Conservation (phyloP, 2,329 filamentous ascomycete species). For the Stromatinia cepivora region DNA sequence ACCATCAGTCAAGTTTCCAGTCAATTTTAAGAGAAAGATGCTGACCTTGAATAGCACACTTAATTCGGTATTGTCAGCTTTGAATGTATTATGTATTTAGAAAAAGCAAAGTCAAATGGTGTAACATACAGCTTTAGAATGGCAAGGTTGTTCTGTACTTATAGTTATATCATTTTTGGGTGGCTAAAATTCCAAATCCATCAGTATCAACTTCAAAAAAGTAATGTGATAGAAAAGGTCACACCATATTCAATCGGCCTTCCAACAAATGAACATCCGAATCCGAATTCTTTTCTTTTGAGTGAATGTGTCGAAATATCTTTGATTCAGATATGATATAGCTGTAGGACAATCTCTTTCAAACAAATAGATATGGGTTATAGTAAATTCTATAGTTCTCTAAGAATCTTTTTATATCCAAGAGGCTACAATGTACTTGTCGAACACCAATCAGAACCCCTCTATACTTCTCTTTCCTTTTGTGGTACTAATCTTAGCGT, state of each 20-base stretch:
- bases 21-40: not conserved
- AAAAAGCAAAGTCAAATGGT: not conserved
- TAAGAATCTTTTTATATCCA: not conserved
- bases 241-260: conserved; percentile 18
- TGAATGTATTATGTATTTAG: not conserved
- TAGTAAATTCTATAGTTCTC: not conserved
- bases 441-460: not conserved
- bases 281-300: not conserved
- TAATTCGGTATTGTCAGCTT: conserved; percentile 13
- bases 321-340: not conserved
- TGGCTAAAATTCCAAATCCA: conserved; percentile 40
- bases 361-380: not conserved
- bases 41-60: conserved; percentile 90
- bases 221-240: not conserved
- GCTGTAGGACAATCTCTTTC: not conserved
- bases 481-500: conserved; percentile 17
- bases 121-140: conserved; percentile 72
- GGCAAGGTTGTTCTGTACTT: conserved; percentile 64
- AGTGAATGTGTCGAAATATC: not conserved
- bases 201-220: conserved; percentile 25
- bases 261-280: not conserved
- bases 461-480: conserved; percentile 4
- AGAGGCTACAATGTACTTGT: not conserved
- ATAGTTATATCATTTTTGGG: conserved; percentile 72
- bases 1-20: conserved; percentile 13